phyloP scores from a whole-genome alignment of 345 rosid species.

The Erucastrum elatum region DNA sequence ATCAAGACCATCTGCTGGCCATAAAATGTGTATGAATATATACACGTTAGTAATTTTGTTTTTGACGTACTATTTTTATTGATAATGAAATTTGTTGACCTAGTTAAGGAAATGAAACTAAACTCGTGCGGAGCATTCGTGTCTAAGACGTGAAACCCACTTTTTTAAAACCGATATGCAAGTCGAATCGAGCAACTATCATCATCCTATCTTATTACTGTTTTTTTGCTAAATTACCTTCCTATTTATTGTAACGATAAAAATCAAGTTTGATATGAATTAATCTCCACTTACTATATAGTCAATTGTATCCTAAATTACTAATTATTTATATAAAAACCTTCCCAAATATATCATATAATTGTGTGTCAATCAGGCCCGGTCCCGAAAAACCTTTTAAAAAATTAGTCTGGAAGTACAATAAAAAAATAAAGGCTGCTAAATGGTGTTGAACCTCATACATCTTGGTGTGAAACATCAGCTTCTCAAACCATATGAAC shows the following conservation, averaged over 20 bases:
- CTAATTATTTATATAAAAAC: neutral
- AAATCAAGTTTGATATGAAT: neutral
- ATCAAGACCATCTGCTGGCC: neutral
- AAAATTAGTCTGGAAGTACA: too few relatives aligned
- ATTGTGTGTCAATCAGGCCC: neutral
- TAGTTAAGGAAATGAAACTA: neutral
- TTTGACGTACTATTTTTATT: neutral
- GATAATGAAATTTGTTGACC: neutral
- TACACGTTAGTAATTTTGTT: neutral
- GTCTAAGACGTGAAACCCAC: neutral
- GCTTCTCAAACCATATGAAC: too few relatives aligned
- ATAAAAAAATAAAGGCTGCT: too few relatives aligned
- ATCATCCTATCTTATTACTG: neutral
- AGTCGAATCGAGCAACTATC: neutral
- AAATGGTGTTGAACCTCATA: too few relatives aligned
- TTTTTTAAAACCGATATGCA: neutral
- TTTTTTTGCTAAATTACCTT: neutral
- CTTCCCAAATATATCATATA: neutral
- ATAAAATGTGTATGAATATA: neutral
- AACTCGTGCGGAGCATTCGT: neutral
- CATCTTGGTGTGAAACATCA: too few relatives aligned
- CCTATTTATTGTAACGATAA: neutral
- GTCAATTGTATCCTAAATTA: neutral
- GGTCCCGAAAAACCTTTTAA: too few relatives aligned
- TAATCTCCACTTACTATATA: neutral